Conservation (phyloP, 2,329 filamentous ascomycete genomes). For the Ophiostoma novo-ulmi region DNA sequence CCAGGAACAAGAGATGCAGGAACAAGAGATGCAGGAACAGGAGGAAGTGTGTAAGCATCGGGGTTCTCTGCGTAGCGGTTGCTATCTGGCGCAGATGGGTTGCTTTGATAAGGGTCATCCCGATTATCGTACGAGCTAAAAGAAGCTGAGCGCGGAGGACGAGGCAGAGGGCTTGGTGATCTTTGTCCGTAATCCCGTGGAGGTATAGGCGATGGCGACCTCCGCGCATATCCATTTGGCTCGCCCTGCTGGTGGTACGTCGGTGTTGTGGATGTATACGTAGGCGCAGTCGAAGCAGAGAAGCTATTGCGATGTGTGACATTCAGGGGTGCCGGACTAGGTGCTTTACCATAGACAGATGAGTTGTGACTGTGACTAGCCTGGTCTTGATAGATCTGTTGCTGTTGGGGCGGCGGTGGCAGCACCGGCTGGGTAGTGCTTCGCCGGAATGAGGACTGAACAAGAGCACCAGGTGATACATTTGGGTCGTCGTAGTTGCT, state of each 20-base stretch:
- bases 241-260: constrained; percentile 19
- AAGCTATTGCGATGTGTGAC: constrained; percentile 36
- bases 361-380: constrained; percentile 29
- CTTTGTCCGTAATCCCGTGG: background rate
- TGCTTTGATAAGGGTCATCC: constrained; percentile 33
- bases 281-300: constrained; percentile 28
- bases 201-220: constrained; percentile 23
- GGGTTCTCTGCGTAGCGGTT: constrained; percentile 17
- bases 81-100: constrained; percentile 38
- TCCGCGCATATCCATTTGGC: constrained; percentile 12
- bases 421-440: constrained; percentile 30
- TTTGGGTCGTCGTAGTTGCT: constrained; percentile 61
- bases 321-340: constrained; percentile 44
- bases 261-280: constrained; percentile 29
- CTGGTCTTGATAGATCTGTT: constrained; percentile 19
- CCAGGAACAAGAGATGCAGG: constrained; percentile 58
- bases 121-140: constrained; percentile 31
- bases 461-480: constrained; percentile 41
- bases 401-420: constrained; percentile 22
- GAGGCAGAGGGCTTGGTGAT: constrained; percentile 14
- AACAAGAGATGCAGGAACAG: constrained; percentile 50
- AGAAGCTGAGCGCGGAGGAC: background rate
- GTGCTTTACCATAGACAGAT: constrained; percentile 37
- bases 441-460: constrained; percentile 30
- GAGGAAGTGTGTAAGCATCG: constrained; percentile 41